Conservation (phyloP, 2,329 filamentous ascomycete species). For the Cladosporium velox region DNA sequence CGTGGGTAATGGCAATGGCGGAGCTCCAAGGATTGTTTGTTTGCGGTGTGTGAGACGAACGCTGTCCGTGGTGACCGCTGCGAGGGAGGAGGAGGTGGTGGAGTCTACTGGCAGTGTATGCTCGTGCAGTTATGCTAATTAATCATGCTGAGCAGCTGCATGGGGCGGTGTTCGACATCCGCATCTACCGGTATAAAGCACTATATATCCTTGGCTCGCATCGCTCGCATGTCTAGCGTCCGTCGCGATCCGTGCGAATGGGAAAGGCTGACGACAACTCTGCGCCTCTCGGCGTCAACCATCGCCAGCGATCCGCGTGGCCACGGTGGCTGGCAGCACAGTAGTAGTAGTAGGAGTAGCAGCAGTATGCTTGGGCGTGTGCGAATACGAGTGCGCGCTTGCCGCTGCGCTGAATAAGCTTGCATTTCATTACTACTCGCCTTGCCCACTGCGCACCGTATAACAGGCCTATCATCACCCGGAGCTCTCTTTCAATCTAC, state of each 20-base stretch:
- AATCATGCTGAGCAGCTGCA: neutral
- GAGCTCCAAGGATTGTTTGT: neutral
- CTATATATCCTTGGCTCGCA: slow-evolving; percentile 19
- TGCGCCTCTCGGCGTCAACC: slow-evolving; percentile 8
- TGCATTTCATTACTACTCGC: neutral
- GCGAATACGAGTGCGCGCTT: slow-evolving; percentile 7
- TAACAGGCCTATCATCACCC: neutral
- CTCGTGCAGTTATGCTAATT: neutral
- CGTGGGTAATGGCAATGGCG: neutral
- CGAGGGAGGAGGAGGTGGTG: neutral
- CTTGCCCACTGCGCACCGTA: neutral
- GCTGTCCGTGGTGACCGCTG: neutral
- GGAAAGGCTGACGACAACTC: slow-evolving; percentile 11
- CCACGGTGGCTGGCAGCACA: neutral
- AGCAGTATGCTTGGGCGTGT: neutral
- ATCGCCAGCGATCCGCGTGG: neutral
- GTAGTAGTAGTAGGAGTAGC: neutral
- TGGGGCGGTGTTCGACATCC: neutral
- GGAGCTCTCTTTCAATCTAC: neutral
- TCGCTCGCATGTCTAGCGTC: slow-evolving; percentile 9
- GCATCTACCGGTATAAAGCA: neutral
- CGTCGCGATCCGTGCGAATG: slow-evolving; percentile 7
- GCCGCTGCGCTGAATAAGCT: slow-evolving; percentile 1
- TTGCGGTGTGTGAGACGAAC: neutral
- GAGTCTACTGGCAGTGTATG: neutral